These are phyloP conservation scores for Pythium biforme DNA, from an alignment of 352 stramenopile genomes.

Conservation along the genomic window DNA sequence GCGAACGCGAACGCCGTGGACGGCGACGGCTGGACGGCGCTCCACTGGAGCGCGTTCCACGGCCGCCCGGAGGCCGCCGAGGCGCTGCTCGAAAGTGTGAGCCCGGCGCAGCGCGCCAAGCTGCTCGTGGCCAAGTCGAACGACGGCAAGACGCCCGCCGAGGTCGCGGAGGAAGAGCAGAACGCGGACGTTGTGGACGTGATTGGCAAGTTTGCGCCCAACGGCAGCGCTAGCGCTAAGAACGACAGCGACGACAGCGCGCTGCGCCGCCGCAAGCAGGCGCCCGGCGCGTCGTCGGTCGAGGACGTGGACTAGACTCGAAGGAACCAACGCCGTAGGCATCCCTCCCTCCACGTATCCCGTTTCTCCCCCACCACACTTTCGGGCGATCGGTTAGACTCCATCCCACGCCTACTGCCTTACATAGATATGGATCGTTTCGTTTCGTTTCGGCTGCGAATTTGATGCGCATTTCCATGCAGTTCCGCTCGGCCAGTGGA, in stretches of 20 bases:
- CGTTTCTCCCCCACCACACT: too few relatives aligned
- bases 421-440: too few relatives aligned
- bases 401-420: too few relatives aligned
- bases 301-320: conserved; percentile 86
- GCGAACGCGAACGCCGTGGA: conserved; percentile 63
- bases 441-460: too few relatives aligned
- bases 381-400: too few relatives aligned
- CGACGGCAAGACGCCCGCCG: conserved; percentile 60
- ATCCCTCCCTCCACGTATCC: too few relatives aligned
- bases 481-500: too few relatives aligned
- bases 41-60: conserved; percentile 86
- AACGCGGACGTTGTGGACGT: conserved; percentile 72
- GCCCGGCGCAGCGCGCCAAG: conserved; percentile 34
- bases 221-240: conserved; percentile 12
- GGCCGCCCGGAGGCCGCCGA: conserved; percentile 68
- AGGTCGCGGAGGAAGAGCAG: conserved; percentile 68
- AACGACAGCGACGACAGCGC: conserved; percentile 33
- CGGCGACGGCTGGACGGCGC: conserved; percentile 75
- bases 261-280: conserved; percentile 57
- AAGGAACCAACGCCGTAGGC: too few relatives aligned
- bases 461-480: too few relatives aligned
- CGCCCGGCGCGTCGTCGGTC: conserved; percentile 38
- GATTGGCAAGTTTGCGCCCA: conserved; percentile 33
- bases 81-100: conserved; percentile 46
- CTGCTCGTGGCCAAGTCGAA: conserved; percentile 53